These are phyloP conservation scores for Russula virescens DNA, from an alignment of 768 basidiomycete species.

Conservation along the genomic window DNA sequence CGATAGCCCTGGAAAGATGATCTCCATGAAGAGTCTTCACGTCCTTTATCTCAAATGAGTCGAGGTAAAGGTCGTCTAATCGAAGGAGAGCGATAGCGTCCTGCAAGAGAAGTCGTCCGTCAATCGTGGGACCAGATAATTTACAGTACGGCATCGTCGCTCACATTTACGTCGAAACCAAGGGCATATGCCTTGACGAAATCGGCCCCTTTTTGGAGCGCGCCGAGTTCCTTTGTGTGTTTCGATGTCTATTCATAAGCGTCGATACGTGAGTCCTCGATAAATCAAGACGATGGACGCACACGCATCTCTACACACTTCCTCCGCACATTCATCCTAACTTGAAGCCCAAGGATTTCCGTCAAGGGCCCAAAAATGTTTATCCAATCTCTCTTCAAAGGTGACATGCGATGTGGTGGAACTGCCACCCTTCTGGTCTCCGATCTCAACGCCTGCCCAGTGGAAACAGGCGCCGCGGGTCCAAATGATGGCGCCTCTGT, in stretches of 20 bases:
- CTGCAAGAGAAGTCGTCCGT: slow-evolving; percentile 35
- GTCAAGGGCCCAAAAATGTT: slow-evolving; percentile 93
- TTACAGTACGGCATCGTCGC: slow-evolving; percentile 21
- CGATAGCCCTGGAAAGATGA: slow-evolving; percentile 96
- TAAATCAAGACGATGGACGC: slow-evolving; percentile 29
- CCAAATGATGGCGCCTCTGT: slow-evolving; percentile 62
- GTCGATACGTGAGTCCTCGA: not conserved
- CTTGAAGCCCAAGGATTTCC: slow-evolving; percentile 90
- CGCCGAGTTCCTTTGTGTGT: slow-evolving; percentile 88
- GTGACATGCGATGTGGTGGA: slow-evolving; percentile 96
- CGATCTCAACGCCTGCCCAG: slow-evolving; percentile 57
- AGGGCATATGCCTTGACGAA: slow-evolving; percentile 93
- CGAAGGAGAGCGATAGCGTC: slow-evolving; percentile 94
- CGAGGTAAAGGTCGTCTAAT: slow-evolving; percentile 94
- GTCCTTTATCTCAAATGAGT: slow-evolving; percentile 98
- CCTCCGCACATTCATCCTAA: slow-evolving; percentile 92
- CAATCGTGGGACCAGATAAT: not conserved
- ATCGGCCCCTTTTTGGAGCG: slow-evolving; percentile 94
- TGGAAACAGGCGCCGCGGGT: slow-evolving; percentile 54
- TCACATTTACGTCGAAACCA: slow-evolving; percentile 92
- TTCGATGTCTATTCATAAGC: slow-evolving; percentile 67
- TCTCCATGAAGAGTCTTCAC: slow-evolving; percentile 98
- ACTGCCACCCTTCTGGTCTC: slow-evolving; percentile 88
- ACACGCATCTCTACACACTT: slow-evolving; percentile 91
- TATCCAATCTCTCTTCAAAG: slow-evolving; percentile 93